These are phyloP conservation scores for Pleurotus djamor DNA, from an alignment of 768 basidiomycete genomes.

Conservation along the genomic window DNA sequence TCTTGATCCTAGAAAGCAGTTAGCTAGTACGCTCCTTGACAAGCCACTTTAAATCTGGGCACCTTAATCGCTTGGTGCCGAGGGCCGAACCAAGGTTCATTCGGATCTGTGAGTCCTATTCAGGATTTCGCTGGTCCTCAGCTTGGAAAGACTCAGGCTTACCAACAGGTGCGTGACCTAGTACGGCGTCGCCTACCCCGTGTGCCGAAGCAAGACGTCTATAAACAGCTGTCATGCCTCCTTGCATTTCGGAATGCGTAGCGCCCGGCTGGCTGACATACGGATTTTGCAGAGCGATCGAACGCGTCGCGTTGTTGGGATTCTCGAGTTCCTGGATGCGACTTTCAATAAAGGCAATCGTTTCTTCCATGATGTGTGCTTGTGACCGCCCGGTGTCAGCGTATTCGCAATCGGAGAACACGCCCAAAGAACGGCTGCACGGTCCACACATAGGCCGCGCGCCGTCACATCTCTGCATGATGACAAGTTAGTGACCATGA, in stretches of 20 bases:
- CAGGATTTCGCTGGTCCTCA: background rate
- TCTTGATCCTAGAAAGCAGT: conserved; percentile 26
- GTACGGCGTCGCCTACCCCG: background rate
- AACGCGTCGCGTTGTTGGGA: conserved; percentile 18
- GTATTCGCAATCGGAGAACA: conserved; percentile 64
- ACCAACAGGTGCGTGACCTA: background rate
- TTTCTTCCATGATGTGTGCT: conserved; percentile 48
- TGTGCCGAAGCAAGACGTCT: background rate
- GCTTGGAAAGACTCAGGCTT: background rate
- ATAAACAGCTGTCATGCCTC: background rate
- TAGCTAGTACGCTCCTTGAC: background rate
- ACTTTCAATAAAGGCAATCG: conserved; percentile 41
- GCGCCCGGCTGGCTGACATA: conserved; percentile 18
- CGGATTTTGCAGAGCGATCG: conserved; percentile 33
- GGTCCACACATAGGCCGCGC: conserved; percentile 48
- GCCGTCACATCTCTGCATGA: conserved; percentile 54
- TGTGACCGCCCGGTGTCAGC: conserved; percentile 42
- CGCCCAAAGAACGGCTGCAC: conserved; percentile 41
- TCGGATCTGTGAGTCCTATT: background rate
- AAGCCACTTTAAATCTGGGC: background rate
- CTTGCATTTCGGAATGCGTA: background rate
- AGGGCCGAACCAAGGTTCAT: background rate
- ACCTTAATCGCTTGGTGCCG: background rate
- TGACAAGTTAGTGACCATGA: background rate
- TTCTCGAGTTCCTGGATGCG: conserved; percentile 47